Evolutionary conservation across 2,329 filamentous ascomycete genomes (phyloP).

Genomic region (Stenocarpella maydis): DNA sequence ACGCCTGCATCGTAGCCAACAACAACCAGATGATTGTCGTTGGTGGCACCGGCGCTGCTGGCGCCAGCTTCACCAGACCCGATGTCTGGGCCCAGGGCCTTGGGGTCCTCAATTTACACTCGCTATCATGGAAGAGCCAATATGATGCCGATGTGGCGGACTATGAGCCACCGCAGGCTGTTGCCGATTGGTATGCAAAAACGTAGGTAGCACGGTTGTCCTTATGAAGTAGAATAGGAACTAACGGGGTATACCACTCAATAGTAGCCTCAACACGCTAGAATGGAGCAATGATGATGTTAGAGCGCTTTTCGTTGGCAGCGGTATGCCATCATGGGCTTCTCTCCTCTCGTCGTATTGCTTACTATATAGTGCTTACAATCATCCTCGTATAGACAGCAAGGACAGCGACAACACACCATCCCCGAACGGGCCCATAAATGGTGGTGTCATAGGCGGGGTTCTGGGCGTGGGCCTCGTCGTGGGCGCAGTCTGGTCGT

Average conservation of each 20-base stretch:
- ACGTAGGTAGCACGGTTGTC: not conserved
- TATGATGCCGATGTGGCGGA: not conserved
- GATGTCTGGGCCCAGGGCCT: not conserved
- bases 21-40: not conserved
- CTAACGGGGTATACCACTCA: not conserved
- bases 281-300: not conserved
- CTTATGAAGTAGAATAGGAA: not conserved
- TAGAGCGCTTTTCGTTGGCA: not conserved
- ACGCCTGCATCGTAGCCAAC: not conserved
- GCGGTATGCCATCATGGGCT: not conserved
- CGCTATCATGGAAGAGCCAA: not conserved
- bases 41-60: not conserved
- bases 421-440: not conserved
- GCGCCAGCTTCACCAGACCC: not conserved
- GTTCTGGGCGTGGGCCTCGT: not conserved
- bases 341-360: not conserved
- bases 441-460: not conserved
- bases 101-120: not conserved
- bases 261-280: not conserved
- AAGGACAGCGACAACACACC: not conserved
- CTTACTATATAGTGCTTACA: not conserved
- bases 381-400: not conserved
- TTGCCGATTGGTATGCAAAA: slow-evolving; percentile 1
- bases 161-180: not conserved
- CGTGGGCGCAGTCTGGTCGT: not conserved